Percentiles rank a stretch among this genome's conserved stretches.
Conservation (phyloP, 345 rosid species). For the Populus tremula region DNA sequence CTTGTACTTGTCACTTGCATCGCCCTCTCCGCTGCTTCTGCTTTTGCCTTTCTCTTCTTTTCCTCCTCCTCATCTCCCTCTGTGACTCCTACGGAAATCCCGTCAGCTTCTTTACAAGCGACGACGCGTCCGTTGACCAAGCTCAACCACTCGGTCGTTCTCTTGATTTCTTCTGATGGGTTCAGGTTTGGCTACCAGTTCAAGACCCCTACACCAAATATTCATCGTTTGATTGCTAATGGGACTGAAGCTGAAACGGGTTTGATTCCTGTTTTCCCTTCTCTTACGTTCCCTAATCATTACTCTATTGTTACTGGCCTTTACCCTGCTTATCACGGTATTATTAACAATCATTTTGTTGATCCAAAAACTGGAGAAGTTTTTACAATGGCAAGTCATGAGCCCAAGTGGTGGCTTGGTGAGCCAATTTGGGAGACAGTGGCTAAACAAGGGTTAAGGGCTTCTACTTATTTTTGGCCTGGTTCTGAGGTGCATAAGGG, state of each 20-base stretch:
- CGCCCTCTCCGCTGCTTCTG: slow-evolving; percentile 69
- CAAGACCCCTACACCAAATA: slow-evolving; percentile 69
- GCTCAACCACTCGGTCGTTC: slow-evolving; percentile 61
- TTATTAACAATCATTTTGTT: slow-evolving; percentile 62
- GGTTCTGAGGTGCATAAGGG: slow-evolving; percentile 96
- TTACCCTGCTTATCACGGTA: slow-evolving; percentile 83
- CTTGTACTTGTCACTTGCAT: slow-evolving; percentile 54
- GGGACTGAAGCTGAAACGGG: slow-evolving; percentile 91
- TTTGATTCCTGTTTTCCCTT: slow-evolving; percentile 82
- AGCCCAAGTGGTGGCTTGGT: slow-evolving; percentile 92
- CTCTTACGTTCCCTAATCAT: slow-evolving; percentile 88
- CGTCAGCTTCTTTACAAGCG: slow-evolving; percentile 21
- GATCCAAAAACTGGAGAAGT: slow-evolving; percentile 59
- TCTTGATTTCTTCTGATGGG: slow-evolving; percentile 84
- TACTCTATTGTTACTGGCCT: slow-evolving; percentile 93
- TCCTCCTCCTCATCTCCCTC: slow-evolving; percentile 22
- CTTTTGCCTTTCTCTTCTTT: slow-evolving; percentile 68
- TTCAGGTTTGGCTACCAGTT: slow-evolving; percentile 93
- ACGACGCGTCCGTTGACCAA: slow-evolving; percentile 57
- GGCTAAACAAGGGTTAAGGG: slow-evolving; percentile 68
- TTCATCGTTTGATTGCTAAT: slow-evolving; percentile 63
- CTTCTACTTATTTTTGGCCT: slow-evolving; percentile 95
- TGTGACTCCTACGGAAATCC: not conserved
- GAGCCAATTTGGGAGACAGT: slow-evolving; percentile 96
- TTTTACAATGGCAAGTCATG: slow-evolving; percentile 74